phyloP scores from a whole-genome alignment of 2,329 filamentous ascomycete species.

The Aspergillus felis region DNA sequence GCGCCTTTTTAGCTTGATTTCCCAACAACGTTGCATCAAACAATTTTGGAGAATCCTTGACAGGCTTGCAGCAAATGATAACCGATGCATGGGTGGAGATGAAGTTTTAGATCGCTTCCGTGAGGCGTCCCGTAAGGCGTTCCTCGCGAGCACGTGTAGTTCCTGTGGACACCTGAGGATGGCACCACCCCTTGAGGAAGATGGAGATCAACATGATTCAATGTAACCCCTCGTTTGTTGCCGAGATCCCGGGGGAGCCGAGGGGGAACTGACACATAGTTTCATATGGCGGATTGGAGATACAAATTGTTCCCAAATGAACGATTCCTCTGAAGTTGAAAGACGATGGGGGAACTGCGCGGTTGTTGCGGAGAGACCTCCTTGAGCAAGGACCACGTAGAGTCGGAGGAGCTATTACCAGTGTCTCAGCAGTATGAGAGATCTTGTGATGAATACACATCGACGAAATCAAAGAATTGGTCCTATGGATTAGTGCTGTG shows the following conservation, averaged over 20 bases:
- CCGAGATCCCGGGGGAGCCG: background rate
- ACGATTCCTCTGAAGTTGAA: background rate
- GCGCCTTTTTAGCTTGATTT: background rate
- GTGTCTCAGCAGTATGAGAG: background rate
- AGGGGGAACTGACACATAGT: background rate
- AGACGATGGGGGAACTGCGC: background rate
- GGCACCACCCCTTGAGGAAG: no score
- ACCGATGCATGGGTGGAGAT: background rate
- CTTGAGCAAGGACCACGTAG: background rate
- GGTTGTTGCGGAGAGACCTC: background rate
- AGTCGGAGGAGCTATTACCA: background rate
- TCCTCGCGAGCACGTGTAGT: background rate
- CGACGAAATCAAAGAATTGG: background rate
- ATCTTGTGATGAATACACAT: background rate
- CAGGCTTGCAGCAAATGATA: background rate
- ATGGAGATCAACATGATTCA: background rate
- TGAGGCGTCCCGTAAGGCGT: no score
- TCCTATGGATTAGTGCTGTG: conserved; percentile 10
- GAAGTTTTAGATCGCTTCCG: background rate
- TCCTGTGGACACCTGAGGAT: background rate
- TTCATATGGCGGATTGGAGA: background rate
- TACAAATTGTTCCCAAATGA: background rate
- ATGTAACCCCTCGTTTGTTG: background rate
- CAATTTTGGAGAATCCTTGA: background rate
- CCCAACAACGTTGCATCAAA: background rate